A percentile compares a stretch with the other conserved stretches of the same genome.
Conservation (phyloP, 164 flowering plant genomes). For the Aristolochia fimbriata region DNA sequence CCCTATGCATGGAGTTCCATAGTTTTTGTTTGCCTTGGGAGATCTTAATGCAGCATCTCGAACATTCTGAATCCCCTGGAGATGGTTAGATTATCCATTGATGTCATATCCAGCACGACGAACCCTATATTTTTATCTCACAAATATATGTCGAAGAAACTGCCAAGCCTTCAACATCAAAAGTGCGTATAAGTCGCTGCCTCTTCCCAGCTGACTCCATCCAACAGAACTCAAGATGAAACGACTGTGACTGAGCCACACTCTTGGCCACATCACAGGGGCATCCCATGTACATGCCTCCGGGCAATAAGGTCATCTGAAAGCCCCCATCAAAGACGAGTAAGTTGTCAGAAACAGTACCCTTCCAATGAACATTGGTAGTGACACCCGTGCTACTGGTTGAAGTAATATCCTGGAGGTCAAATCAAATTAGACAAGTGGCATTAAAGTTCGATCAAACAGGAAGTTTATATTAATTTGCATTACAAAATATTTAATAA, state of each 20-base stretch:
- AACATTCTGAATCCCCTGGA: too few species aligned
- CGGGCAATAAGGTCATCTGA: slow-evolving; percentile 71
- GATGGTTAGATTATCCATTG: too few species aligned
- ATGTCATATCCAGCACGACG: too few species aligned
- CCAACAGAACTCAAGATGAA: slow-evolving; percentile 96
- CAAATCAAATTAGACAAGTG: slow-evolving; percentile 7
- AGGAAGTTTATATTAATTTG: background rate
- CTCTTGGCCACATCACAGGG: slow-evolving; percentile 58
- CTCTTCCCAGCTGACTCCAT: slow-evolving; percentile 57
- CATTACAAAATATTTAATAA: too few species aligned
- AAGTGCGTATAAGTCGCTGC: slow-evolving; percentile 80
- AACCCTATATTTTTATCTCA: slow-evolving; percentile 31
- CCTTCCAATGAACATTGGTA: slow-evolving; percentile 71
- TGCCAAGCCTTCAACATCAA: slow-evolving; percentile 64
- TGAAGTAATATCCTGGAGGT: slow-evolving; percentile 50
- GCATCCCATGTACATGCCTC: slow-evolving; percentile 89
- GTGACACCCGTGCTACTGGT: slow-evolving; percentile 32
- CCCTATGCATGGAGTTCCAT: too few species aligned
- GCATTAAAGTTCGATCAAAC: background rate
- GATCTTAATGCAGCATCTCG: too few species aligned
- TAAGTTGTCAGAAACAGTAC: slow-evolving; percentile 41
- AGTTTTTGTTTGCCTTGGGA: too few species aligned
- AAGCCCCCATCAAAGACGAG: slow-evolving; percentile 65
- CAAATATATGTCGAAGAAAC: slow-evolving; percentile 73
- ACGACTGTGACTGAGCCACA: slow-evolving; percentile 55